phyloP scores from a whole-genome alignment of 768 basidiomycete genomes.

The Russula lepida region DNA sequence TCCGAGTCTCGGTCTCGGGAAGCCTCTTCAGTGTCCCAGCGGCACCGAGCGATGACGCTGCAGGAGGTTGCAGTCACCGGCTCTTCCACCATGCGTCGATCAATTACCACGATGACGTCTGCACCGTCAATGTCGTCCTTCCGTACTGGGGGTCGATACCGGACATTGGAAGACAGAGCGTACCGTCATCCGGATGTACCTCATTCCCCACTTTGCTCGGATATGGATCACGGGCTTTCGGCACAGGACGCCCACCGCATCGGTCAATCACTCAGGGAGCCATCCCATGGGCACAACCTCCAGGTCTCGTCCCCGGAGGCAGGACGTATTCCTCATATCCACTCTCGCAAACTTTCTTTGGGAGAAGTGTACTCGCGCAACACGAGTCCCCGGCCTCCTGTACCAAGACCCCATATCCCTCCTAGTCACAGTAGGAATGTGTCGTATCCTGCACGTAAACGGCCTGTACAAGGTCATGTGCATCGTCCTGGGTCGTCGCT shows the following conservation, averaged over 20 bases:
- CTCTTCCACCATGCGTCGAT: background rate
- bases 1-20: background rate
- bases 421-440: background rate
- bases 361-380: background rate
- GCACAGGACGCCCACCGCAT: background rate
- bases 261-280: background rate
- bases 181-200: conserved; percentile 15
- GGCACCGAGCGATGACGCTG: background rate
- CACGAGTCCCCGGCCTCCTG: background rate
- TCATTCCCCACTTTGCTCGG: conserved; percentile 5
- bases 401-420: background rate
- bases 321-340: too few relatives aligned
- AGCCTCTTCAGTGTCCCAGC: background rate
- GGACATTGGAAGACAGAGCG: conserved; percentile 10
- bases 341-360: background rate
- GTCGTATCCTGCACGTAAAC: background rate
- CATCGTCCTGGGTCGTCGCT: background rate
- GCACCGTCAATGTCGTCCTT: background rate
- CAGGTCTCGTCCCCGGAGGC: background rate
- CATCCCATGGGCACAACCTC: background rate
- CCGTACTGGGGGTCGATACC: background rate
- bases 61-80: background rate
- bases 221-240: background rate
- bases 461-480: background rate
- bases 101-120: background rate